Conservation (phyloP, 345 rosid genomes). For the Lenwebbia sp. region DNA sequence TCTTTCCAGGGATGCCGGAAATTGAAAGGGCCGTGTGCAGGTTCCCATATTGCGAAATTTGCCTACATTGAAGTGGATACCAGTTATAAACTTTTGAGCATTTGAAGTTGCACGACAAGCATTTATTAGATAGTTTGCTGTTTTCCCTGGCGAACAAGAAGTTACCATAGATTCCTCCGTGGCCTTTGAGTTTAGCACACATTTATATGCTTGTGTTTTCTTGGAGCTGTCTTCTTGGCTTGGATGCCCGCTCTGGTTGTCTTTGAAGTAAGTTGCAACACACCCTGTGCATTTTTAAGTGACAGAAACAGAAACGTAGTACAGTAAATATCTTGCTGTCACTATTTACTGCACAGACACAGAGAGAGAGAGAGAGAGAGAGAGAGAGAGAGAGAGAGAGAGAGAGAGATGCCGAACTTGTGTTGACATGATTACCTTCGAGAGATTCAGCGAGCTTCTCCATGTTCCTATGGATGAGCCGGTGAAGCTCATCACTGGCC, state of each 20-base stretch:
- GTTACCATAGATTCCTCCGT: slow-evolving; percentile 60
- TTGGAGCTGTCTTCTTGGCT: slow-evolving; percentile 19
- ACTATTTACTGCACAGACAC: too few species aligned
- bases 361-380: too few species aligned
- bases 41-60: slow-evolving; percentile 72
- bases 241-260: slow-evolving; percentile 10
- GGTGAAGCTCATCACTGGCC: slow-evolving; percentile 76
- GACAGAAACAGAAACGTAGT: neutral
- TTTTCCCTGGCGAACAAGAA: neutral
- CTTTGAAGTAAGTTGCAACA: slow-evolving; percentile 37
- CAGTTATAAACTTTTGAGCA: neutral
- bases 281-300: slow-evolving; percentile 20
- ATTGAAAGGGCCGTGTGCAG: slow-evolving; percentile 57
- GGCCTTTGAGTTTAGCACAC: slow-evolving; percentile 64
- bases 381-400: neutral
- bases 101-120: neutral
- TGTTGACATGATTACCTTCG: slow-evolving; percentile 29
- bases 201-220: slow-evolving; percentile 36
- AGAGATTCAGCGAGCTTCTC: slow-evolving; percentile 53
- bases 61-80: slow-evolving; percentile 17
- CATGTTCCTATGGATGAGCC: slow-evolving; percentile 35
- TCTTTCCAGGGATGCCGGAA: slow-evolving; percentile 77
- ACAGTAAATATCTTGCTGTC: neutral
- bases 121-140: neutral
- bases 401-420: neutral